Evolutionary conservation across 352 stramenopile species (phyloP).

Genomic region (Globisporangium iwayamae): DNA sequence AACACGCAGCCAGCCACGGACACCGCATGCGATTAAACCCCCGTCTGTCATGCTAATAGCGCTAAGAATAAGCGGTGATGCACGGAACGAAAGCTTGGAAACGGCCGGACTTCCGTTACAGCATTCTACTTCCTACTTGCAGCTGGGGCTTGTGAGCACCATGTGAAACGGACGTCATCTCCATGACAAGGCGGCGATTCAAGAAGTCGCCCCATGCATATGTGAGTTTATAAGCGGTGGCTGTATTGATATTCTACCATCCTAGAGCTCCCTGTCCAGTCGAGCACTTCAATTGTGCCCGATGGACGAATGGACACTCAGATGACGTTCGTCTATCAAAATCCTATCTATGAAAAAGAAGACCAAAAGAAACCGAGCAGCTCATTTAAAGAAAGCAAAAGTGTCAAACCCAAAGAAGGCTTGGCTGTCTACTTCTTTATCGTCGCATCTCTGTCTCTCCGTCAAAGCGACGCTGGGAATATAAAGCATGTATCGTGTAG

Average conservation of each 20-base stretch:
- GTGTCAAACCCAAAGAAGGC: conserved; percentile 8
- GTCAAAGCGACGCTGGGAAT: neutral
- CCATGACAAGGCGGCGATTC: too few species aligned
- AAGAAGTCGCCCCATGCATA: too few species aligned
- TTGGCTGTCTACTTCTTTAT: conserved; percentile 13
- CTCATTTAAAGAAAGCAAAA: neutral
- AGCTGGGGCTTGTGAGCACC: too few species aligned
- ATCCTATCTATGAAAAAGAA: conserved; percentile 15
- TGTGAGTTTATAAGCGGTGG: neutral
- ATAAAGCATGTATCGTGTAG: neutral
- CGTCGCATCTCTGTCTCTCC: neutral
- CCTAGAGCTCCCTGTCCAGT: neutral
- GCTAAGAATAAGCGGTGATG: neutral
- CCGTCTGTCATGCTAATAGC: neutral
- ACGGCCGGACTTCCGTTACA: neutral
- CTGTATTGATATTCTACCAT: conserved; percentile 9
- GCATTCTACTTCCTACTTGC: neutral
- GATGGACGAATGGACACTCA: neutral
- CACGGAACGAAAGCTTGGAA: neutral
- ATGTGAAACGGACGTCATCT: too few species aligned
- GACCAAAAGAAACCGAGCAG: neutral
- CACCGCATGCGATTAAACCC: neutral
- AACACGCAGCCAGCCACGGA: neutral
- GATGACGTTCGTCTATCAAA: neutral
- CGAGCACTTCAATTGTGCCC: conserved; percentile 8